These are phyloP conservation scores for Sclerotinia borealis DNA, from an alignment of 2,329 filamentous ascomycete genomes.

Conservation along the genomic window DNA sequence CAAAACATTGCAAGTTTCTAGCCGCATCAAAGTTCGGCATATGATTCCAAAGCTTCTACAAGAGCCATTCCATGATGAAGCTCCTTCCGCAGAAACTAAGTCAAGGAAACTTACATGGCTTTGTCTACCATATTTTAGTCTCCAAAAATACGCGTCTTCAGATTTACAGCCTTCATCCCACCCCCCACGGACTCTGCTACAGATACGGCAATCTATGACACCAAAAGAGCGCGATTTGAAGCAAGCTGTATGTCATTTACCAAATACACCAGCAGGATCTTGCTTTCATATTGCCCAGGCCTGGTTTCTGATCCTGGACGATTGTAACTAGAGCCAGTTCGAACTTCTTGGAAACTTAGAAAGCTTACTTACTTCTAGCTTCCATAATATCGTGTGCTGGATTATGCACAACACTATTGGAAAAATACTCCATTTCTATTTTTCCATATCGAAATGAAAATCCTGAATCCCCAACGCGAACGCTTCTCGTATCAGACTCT, in stretches of 20 bases:
- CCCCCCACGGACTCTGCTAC: conserved; percentile 40
- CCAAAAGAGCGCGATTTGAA: conserved; percentile 39
- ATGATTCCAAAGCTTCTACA: conserved; percentile 19
- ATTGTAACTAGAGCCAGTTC: conserved; percentile 33
- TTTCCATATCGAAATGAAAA: not conserved
- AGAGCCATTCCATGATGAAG: conserved; percentile 15
- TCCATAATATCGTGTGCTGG: not conserved
- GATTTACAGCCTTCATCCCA: conserved; percentile 33
- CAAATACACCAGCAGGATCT: conserved; percentile 32
- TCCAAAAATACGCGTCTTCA: conserved; percentile 38
- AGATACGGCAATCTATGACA: conserved; percentile 38
- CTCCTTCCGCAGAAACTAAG: conserved; percentile 4
- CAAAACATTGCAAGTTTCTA: conserved; percentile 19
- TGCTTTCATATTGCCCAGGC: conserved; percentile 45
- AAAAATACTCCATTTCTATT: not conserved
- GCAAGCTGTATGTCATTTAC: conserved; percentile 40
- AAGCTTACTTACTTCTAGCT: not conserved
- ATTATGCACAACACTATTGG: not conserved
- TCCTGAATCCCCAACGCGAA: not conserved
- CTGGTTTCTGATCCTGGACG: conserved; percentile 42
- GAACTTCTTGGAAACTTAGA: not conserved
- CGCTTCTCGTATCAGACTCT: not conserved
- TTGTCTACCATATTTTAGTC: conserved; percentile 41
- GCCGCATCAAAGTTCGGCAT: conserved; percentile 14
- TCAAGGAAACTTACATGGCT: conserved; percentile 19